Evolutionary conservation across 306 rosid species (phyloP).

Genomic region (Castanopsis chinensis): DNA sequence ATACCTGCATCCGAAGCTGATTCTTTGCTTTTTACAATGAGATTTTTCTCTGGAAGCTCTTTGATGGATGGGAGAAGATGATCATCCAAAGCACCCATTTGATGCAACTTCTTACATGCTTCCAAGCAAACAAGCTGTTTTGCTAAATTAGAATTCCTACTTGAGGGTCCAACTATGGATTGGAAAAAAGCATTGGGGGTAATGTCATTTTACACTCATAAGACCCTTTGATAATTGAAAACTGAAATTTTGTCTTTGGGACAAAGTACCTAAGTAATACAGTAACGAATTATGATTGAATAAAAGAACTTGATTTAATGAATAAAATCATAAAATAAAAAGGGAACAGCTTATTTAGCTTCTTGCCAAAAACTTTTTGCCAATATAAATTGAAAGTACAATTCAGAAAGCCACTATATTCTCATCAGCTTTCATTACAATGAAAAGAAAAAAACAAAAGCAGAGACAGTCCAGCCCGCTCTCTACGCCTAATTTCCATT

Average conservation of each 20-base stretch:
- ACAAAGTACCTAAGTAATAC: slow-evolving; percentile 49
- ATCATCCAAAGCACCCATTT: slow-evolving; percentile 73
- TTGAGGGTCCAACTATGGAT: slow-evolving; percentile 57
- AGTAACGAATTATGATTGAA: slow-evolving; percentile 24
- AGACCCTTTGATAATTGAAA: slow-evolving; percentile 39
- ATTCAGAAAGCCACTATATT: too few relatives aligned
- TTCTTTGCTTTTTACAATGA: slow-evolving; percentile 41
- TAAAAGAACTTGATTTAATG: not conserved
- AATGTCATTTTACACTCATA: slow-evolving; percentile 52
- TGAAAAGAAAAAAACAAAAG: too few relatives aligned
- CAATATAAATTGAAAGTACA: too few relatives aligned
- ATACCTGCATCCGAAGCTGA: slow-evolving; percentile 64
- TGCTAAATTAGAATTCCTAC: slow-evolving; percentile 52
- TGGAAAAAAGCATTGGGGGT: slow-evolving; percentile 82
- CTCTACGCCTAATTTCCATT: too few relatives aligned
- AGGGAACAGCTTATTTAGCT: not conserved
- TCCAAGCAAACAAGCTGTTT: slow-evolving; percentile 84
- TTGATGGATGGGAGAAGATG: slow-evolving; percentile 62
- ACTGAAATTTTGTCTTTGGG: slow-evolving; percentile 53
- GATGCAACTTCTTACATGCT: slow-evolving; percentile 88
- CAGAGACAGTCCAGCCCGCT: too few relatives aligned
- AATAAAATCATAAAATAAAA: not conserved
- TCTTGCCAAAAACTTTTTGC: too few relatives aligned
- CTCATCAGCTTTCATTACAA: too few relatives aligned
- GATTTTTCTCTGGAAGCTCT: slow-evolving; percentile 38